Evolutionary conservation across 257 asterid genomes (phyloP).

Genomic region (Penstemon eatonii): DNA sequence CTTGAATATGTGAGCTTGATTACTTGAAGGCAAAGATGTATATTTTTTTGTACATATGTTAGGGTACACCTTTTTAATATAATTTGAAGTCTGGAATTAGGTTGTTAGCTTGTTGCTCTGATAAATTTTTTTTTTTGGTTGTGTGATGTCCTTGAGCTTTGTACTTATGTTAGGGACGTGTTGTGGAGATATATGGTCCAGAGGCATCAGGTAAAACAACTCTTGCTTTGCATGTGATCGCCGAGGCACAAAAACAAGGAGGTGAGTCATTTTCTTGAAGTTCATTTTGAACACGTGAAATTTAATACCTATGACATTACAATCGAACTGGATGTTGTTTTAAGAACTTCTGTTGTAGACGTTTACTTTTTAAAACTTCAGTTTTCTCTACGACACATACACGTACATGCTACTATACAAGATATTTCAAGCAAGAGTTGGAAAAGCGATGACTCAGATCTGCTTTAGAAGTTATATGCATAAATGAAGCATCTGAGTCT

Average conservation of each 20-base stretch:
- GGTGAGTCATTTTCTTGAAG: constrained; percentile 41
- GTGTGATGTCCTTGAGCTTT: constrained; percentile 6
- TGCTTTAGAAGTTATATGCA: not conserved
- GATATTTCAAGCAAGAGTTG: not conserved
- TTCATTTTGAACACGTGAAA: not conserved
- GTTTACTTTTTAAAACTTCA: not conserved
- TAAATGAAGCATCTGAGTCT: not conserved
- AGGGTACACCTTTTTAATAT: not conserved
- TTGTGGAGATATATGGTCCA: constrained; percentile 93
- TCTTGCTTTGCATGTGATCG: constrained; percentile 92
- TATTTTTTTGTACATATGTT: constrained; percentile 8
- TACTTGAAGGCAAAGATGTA: not conserved
- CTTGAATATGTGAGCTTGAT: constrained; percentile 11
- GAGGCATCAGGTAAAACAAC: constrained; percentile 99
- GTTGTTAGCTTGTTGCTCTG: not conserved
- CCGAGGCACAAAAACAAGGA: constrained; percentile 96
- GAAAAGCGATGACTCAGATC: not conserved
- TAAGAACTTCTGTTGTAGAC: not conserved
- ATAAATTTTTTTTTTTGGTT: constrained; percentile 14
- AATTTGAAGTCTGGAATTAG: not conserved
- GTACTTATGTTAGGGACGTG: constrained; percentile 68
- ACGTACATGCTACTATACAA: not conserved
- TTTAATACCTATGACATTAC: not conserved
- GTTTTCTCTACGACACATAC: not conserved
- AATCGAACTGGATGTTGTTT: not conserved